A percentile compares a stretch with the other conserved stretches of the same genome.
phyloP scores from a whole-genome alignment of 192 early-diverging fungal genomes.

The Dissophora globulifera region DNA sequence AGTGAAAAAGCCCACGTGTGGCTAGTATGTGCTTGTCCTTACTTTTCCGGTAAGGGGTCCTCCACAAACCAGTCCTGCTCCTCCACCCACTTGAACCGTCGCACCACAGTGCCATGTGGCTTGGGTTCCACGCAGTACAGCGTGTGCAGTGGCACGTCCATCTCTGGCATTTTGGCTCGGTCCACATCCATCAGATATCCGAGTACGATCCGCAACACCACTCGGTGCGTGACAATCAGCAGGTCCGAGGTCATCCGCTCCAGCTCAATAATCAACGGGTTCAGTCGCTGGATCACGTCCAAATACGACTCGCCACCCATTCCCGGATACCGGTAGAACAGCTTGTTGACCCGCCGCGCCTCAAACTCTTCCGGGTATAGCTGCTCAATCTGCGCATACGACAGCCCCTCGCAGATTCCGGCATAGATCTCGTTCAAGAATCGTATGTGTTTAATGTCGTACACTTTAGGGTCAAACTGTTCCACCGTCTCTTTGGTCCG shows the following conservation, averaged over 20 bases:
- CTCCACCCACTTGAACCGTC: conserved; percentile 36
- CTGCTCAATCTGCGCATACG: conserved; percentile 82
- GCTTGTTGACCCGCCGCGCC: conserved; percentile 85
- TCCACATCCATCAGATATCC: conserved; percentile 91
- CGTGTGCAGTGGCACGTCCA: conserved; percentile 84
- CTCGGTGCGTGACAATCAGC: conserved; percentile 92
- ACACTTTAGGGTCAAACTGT: conserved; percentile 79
- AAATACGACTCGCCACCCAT: conserved; percentile 94
- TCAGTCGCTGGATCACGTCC: conserved; percentile 93
- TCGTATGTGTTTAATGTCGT: conserved; percentile 82
- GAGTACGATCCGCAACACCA: conserved; percentile 89
- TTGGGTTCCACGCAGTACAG: conserved; percentile 85
- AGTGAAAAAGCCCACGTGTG: too few species aligned
- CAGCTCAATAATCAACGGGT: conserved; percentile 94
- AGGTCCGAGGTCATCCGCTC: conserved; percentile 91
- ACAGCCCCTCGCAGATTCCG: conserved; percentile 78
- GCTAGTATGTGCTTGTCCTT: too few species aligned
- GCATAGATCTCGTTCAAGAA: conserved; percentile 96
- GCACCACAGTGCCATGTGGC: conserved; percentile 77
- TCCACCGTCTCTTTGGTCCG: conserved; percentile 88
- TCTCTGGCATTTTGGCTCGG: conserved; percentile 80
- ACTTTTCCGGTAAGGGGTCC: too few species aligned
- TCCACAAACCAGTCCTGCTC: conserved; percentile 49
- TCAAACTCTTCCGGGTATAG: conserved; percentile 84
- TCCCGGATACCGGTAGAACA: conserved; percentile 93